Evolutionary conservation across 805 yeast species (phyloP), one percentile per base, ranked within the genome.

Genomic region (Scheffersomyces amazonensis): DNA sequence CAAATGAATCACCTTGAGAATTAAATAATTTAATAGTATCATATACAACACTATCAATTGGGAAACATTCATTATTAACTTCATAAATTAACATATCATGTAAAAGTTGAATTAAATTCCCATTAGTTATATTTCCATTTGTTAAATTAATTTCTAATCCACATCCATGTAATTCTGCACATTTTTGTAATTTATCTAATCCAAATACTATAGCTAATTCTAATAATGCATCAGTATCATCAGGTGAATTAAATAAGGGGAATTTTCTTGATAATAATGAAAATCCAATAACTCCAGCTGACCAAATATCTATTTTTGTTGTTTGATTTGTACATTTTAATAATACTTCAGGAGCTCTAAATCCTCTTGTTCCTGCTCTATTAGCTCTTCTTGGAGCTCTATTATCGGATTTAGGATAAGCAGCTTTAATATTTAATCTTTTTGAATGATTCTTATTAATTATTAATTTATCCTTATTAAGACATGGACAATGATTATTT

Each of bases 341-440:
- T 38, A 90, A 65, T 3, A 89, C 96, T 56, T 89, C 97, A 0
- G 96, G 96, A 0, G 97, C 96, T 49, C 97, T 72, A 54, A 89
- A 89, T 0, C 97, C 97, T 50, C 97, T 73, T 1, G 97, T 89
- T 7, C 97, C 97, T 13, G 99, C 99, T 50, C 99, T 80, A 53
- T 93, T 93, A 0, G 98, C 98, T 40, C 99, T 75, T 52, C 96
- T 75, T 1, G 93, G 87, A 0, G 95, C 85, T 50, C 98, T 72
- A 35, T 78, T 78, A 64, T 93, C 99, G 50, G 86, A 87, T 55
- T 87, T 88, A 8, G 89, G 84, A 54, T 86, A 88, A 1, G 96
- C 60, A 1, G 73, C 71, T 48, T 71, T 64, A 24, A 69, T 46
- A 37, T 54, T 58, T 19, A 57, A 42, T 41, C 63, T 41, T 34